These are phyloP conservation scores for Furcasterigmium furcatum DNA, from an alignment of 2,329 filamentous ascomycete species.

Conservation along the genomic window DNA sequence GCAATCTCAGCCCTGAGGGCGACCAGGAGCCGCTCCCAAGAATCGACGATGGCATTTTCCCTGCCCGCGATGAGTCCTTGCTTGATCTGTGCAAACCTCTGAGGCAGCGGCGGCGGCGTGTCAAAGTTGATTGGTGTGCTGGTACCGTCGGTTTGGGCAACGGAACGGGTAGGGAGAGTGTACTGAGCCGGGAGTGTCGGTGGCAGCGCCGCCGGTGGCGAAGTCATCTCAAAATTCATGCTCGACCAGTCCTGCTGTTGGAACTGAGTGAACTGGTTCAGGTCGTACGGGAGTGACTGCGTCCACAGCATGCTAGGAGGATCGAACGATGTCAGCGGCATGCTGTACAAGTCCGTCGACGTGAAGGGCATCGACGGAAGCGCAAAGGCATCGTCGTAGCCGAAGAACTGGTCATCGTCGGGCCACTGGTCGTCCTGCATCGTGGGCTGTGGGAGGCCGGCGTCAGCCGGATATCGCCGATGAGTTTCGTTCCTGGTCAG, in stretches of 20 bases:
- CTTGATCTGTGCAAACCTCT: constrained; percentile 55
- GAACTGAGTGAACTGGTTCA: constrained; percentile 1
- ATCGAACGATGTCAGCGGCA: constrained; percentile 10
- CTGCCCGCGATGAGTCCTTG: constrained; percentile 49
- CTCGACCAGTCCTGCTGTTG: constrained; percentile 1
- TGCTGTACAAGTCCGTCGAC: constrained; percentile 6
- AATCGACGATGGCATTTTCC: constrained; percentile 51
- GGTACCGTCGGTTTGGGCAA: constrained; percentile 1
- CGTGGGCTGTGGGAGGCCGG: neutral
- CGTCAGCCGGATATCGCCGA: neutral
- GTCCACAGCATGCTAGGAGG: constrained; percentile 13
- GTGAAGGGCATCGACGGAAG: constrained; percentile 6
- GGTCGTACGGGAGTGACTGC: constrained; percentile 10
- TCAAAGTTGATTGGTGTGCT: neutral
- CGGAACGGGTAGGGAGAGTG: neutral
- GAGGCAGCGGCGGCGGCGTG: constrained; percentile 49
- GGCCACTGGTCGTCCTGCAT: neutral
- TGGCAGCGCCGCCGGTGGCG: neutral
- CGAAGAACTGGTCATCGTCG: neutral
- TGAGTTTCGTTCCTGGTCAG: too few species aligned
- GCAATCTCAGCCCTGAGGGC: constrained; percentile 49
- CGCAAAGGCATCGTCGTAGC: neutral
- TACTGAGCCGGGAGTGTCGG: neutral
- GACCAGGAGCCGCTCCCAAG: constrained; percentile 50
- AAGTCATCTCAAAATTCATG: constrained; percentile 2